Conservation (phyloP, 306 rosid genomes). For the Rosa multiflora region DNA sequence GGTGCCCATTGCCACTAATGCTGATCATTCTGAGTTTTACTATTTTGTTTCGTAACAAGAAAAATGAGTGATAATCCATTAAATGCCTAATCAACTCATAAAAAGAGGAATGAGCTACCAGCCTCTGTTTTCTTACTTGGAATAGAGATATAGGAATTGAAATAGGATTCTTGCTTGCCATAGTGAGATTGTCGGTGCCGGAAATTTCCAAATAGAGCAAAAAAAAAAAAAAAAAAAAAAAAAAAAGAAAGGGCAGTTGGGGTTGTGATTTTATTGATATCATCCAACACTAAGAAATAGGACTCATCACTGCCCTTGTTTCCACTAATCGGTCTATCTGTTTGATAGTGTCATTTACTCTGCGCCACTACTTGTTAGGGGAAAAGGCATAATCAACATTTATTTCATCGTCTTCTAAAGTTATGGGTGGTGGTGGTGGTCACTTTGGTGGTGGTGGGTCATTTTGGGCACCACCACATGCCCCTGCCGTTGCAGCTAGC, state of each 20-base stretch:
- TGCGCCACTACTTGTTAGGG: conserved; percentile 5
- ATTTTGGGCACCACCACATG: conserved; percentile 5
- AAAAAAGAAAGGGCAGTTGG: no score
- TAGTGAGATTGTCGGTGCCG: conserved; percentile 11
- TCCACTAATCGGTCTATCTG: background rate
- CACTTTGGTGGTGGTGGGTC: background rate
- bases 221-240: no score
- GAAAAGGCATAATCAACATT: background rate
- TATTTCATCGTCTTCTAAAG: background rate
- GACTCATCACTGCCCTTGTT: background rate
- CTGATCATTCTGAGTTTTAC: background rate
- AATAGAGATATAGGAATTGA: background rate
- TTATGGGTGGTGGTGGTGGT: background rate
- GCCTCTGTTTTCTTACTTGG: background rate
- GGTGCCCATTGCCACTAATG: background rate
- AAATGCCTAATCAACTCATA: background rate
- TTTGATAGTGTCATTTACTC: background rate
- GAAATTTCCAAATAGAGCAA: background rate
- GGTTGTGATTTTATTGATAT: background rate
- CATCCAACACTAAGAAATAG: background rate
- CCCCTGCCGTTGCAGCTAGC: background rate
- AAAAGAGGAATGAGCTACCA: background rate
- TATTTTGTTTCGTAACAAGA: background rate
- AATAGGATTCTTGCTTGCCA: background rate
- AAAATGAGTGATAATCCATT: background rate